Conservation (phyloP, 2,329 filamentous ascomycete genomes). For the Venturiaceae sp. region DNA sequence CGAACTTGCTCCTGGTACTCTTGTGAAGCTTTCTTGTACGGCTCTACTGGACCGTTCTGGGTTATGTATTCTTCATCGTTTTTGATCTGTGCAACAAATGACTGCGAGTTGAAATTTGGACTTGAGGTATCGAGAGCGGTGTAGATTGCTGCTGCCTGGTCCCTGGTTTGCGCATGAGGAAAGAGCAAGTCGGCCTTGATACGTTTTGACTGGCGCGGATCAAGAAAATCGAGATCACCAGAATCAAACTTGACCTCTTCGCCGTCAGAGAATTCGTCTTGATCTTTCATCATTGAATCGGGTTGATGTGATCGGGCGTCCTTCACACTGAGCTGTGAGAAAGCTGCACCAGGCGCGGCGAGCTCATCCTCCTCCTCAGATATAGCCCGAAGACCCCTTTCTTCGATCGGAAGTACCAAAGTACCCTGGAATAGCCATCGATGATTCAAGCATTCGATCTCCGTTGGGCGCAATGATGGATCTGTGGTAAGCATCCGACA, state of each 20-base stretch:
- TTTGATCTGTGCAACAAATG: background rate
- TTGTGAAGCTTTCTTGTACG: slow-evolving; percentile 9
- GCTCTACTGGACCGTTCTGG: background rate
- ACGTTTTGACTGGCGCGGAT: slow-evolving; percentile 13
- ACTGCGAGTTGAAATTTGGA: slow-evolving; percentile 5
- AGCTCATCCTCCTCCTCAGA: slow-evolving; percentile 48
- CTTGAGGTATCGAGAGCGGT: background rate
- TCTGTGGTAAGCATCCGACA: slow-evolving; percentile 71
- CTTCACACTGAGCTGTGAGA: slow-evolving; percentile 53
- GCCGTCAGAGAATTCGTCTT: slow-evolving; percentile 17
- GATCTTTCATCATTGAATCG: slow-evolving; percentile 14
- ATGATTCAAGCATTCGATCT: slow-evolving; percentile 59
- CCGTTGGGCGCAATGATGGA: slow-evolving; percentile 65
- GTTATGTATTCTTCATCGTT: background rate
- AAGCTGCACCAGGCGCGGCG: background rate
- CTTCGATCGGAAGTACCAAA: slow-evolving; percentile 23
- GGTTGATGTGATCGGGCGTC: slow-evolving; percentile 24
- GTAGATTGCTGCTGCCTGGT: slow-evolving; percentile 3
- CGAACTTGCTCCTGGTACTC: background rate
- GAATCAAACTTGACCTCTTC: slow-evolving; percentile 19
- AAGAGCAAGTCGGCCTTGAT: slow-evolving; percentile 15
- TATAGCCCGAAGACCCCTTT: slow-evolving; percentile 28
- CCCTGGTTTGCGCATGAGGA: background rate
- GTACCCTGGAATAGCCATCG: slow-evolving; percentile 57
- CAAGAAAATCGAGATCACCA: slow-evolving; percentile 10